Conservation (phyloP, 2,329 filamentous ascomycete genomes). For the Sphaerostilbella broomeana region DNA sequence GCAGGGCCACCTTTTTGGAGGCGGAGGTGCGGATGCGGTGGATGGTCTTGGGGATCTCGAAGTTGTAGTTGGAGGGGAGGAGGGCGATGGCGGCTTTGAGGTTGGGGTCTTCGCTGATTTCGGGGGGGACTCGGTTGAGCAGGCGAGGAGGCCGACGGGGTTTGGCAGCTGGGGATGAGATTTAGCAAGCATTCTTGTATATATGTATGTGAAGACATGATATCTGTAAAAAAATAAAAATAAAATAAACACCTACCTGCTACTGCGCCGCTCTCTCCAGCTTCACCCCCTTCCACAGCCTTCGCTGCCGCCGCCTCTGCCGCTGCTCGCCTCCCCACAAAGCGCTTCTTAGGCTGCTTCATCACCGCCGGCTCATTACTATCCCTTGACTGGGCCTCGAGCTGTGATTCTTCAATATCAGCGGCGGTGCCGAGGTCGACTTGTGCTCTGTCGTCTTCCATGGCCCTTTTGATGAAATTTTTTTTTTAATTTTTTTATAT, state of each 20-base stretch:
- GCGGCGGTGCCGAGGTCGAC: slow-evolving; percentile 64
- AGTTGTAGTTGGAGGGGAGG: slow-evolving; percentile 93
- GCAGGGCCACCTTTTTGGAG: slow-evolving; percentile 81
- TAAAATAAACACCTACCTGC: slow-evolving; percentile 43
- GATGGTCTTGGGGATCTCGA: slow-evolving; percentile 97
- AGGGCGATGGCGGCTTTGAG: slow-evolving; percentile 83
- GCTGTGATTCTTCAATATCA: slow-evolving; percentile 50
- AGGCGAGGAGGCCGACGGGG: slow-evolving; percentile 68
- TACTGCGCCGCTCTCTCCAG: slow-evolving; percentile 27
- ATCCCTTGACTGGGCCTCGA: slow-evolving; percentile 23
- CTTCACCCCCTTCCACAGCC: slow-evolving; percentile 24
- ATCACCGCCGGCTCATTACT: slow-evolving; percentile 37
- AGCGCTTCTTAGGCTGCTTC: slow-evolving; percentile 82
- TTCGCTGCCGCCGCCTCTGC: slow-evolving; percentile 50
- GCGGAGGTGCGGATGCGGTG: slow-evolving; percentile 78
- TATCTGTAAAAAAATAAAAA: neutral
- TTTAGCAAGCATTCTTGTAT: neutral
- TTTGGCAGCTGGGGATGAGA: slow-evolving; percentile 51
- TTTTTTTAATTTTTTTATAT: neutral
- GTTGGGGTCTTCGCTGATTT: slow-evolving; percentile 77
- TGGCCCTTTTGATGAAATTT: slow-evolving; percentile 27
- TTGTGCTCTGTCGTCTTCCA: slow-evolving; percentile 70
- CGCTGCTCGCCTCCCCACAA: slow-evolving; percentile 76
- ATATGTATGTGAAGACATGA: no score
- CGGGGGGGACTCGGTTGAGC: slow-evolving; percentile 83